These are phyloP conservation scores for Ceratobasidium sp. DNA, from an alignment of 1,284 basidiomycete genomes.

Conservation along the genomic window DNA sequence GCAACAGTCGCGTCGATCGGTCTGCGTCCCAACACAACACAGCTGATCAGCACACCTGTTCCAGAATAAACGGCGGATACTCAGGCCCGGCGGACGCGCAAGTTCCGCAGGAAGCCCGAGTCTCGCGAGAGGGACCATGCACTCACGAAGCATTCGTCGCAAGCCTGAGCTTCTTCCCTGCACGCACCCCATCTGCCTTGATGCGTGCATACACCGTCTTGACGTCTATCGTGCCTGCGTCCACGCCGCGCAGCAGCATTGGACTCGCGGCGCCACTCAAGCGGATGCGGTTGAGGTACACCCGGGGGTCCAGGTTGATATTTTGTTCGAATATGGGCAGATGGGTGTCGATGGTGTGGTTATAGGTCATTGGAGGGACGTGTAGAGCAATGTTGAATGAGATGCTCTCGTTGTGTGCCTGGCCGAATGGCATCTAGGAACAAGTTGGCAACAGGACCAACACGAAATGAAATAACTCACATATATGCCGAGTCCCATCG, in stretches of 20 bases:
- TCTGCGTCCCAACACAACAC: not conserved
- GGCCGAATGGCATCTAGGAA: conserved; percentile 35
- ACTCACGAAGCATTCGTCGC: conserved; percentile 42
- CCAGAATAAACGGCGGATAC: not conserved
- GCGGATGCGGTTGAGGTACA: conserved; percentile 28
- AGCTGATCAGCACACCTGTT: not conserved
- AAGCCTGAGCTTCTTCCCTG: conserved; percentile 20
- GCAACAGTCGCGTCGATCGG: conserved; percentile 36
- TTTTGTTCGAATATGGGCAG: conserved; percentile 39
- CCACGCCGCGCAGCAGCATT: conserved; percentile 26
- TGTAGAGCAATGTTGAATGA: conserved; percentile 36
- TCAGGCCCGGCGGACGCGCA: conserved; percentile 27
- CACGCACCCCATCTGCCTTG: conserved; percentile 39
- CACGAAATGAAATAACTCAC: conserved; percentile 5
- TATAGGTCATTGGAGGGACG: conserved; percentile 34
- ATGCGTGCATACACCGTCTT: conserved; percentile 35
- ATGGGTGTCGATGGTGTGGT: conserved; percentile 42
- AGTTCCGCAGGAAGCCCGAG: conserved; percentile 26
- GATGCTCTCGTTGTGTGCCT: conserved; percentile 21
- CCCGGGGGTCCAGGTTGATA: conserved; percentile 10
- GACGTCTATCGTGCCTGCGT: conserved; percentile 32
- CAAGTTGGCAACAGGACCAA: not conserved
- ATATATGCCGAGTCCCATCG: conserved; percentile 40
- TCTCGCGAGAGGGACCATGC: not conserved
- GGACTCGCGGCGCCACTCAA: conserved; percentile 38